These are phyloP conservation scores for Coprinopsis cinerea DNA, from an alignment of 768 basidiomycete genomes.

Conservation along the genomic window DNA sequence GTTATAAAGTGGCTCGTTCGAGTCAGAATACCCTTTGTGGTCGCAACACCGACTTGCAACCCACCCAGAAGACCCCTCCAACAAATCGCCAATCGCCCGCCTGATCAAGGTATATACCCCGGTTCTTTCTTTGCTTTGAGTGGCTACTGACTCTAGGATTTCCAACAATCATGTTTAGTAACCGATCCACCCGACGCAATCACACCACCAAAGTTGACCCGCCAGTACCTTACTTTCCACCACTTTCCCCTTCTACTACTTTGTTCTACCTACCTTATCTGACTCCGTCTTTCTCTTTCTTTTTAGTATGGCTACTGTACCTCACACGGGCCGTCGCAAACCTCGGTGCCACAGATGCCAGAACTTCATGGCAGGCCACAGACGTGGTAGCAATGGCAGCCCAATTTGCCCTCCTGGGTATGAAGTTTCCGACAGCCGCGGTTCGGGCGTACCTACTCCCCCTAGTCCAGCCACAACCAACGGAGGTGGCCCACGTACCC, in stretches of 20 bases:
- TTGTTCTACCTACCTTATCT: neutral
- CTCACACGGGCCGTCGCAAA: slow-evolving; percentile 1
- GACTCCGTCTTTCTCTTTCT: neutral
- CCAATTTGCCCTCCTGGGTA: slow-evolving; percentile 3
- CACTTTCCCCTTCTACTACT: neutral
- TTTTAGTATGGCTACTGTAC: neutral
- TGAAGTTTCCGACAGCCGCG: neutral
- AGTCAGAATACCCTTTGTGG: neutral
- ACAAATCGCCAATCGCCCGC: too few relatives aligned
- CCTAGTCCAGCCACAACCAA: neutral
- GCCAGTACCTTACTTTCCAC: too few relatives aligned
- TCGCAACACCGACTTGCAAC: too few relatives aligned
- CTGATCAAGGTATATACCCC: too few relatives aligned
- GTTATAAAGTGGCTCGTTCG: neutral
- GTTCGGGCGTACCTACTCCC: too few relatives aligned
- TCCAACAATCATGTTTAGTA: too few relatives aligned
- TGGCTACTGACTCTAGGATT: too few relatives aligned
- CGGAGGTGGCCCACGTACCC: too few relatives aligned
- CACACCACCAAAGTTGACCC: too few relatives aligned
- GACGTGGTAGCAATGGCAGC: neutral
- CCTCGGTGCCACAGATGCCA: slow-evolving; percentile 7
- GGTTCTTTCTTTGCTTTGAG: too few relatives aligned
- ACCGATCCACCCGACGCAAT: too few relatives aligned
- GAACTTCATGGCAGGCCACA: slow-evolving; percentile 9
- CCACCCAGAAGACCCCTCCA: too few relatives aligned